Conservation (phyloP, 306 rosid species). For the Rosa multiflora region DNA sequence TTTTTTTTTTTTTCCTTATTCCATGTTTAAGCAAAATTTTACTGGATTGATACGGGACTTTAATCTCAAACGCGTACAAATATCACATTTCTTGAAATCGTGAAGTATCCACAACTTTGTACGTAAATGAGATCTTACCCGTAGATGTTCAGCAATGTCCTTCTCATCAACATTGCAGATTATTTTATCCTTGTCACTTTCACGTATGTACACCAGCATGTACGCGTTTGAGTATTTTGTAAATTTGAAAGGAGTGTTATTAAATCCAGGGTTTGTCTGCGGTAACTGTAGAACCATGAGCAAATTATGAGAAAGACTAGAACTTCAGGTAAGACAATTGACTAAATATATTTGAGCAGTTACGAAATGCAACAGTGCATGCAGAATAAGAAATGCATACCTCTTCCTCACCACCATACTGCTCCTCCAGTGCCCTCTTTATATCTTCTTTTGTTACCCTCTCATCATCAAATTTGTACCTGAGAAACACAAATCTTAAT, state of each 20-base stretch:
- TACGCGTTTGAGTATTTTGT: constrained; percentile 98
- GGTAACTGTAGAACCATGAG: constrained; percentile 63
- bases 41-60: not conserved
- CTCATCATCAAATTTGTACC: constrained; percentile 98
- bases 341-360: not conserved
- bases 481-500: constrained; percentile 25
- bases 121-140: constrained; percentile 51
- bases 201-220: constrained; percentile 98
- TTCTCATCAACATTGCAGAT: constrained; percentile 97
- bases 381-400: constrained; percentile 38
- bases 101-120: not conserved
- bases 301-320: constrained; percentile 12
- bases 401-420: constrained; percentile 99
- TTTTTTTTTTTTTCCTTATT: not conserved
- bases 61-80: not conserved
- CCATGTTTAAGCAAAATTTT: not conserved
- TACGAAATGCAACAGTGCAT: not conserved
- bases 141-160: constrained; percentile 96
- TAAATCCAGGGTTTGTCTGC: constrained; percentile 97
- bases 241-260: constrained; percentile 91
- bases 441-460: constrained; percentile 94
- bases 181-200: constrained; percentile 93
- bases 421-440: constrained; percentile 96
- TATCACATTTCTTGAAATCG: not conserved
- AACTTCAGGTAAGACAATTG: not conserved